These are phyloP conservation scores for Hymenoscyphus occultus DNA, from an alignment of 2,329 filamentous ascomycete species.

Conservation along the genomic window DNA sequence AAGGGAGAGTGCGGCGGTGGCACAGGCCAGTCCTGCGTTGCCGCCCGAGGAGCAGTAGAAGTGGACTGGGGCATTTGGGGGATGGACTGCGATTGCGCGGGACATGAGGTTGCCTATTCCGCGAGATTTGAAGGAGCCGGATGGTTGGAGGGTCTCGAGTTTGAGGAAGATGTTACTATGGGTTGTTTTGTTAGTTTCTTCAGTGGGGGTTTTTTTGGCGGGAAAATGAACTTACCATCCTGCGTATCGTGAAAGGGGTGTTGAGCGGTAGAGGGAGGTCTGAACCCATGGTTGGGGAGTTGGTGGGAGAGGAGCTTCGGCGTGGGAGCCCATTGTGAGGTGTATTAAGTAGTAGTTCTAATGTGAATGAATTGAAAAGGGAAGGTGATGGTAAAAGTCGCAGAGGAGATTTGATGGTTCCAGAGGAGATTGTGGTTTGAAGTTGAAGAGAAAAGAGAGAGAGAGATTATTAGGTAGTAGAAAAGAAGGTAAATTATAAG, in stretches of 20 bases:
- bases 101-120: conserved; percentile 72
- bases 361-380: neutral
- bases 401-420: neutral
- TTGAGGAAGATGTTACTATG: conserved; percentile 70
- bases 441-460: neutral
- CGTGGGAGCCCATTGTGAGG: conserved; percentile 20
- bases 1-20: conserved; percentile 67
- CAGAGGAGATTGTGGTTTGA: neutral
- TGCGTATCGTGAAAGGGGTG: conserved; percentile 29
- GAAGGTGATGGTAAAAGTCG: neutral
- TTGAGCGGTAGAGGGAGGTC: conserved; percentile 30
- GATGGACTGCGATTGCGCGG: conserved; percentile 39
- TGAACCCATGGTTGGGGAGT: conserved; percentile 30
- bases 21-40: conserved; percentile 80
- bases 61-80: conserved; percentile 43
- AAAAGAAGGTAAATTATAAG: neutral
- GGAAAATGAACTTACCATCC: conserved; percentile 27
- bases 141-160: conserved; percentile 80
- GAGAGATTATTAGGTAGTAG: neutral
- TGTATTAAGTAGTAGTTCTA: neutral
- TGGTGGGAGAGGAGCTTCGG: conserved; percentile 18
- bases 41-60: conserved; percentile 81
- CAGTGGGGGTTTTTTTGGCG: neutral
- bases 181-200: neutral
- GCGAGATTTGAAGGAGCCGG: conserved; percentile 81